Percentiles rank a stretch among this genome's conserved stretches.
These are phyloP conservation scores for Nepenthes alata DNA, from an alignment of 179 eudicot species.

Conservation along the genomic window DNA sequence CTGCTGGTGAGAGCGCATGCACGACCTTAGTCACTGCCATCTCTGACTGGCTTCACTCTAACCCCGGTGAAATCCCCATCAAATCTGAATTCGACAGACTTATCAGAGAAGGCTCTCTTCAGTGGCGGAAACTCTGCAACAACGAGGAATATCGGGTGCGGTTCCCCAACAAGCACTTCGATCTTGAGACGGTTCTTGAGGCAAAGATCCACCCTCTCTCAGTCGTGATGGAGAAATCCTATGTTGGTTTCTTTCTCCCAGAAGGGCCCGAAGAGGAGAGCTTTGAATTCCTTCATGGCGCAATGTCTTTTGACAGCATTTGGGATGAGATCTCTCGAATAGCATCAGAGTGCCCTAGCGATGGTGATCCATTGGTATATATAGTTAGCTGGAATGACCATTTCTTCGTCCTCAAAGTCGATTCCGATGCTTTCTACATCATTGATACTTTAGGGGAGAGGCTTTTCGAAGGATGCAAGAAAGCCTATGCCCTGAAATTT, in stretches of 20 bases:
- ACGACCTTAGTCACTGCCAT: conserved; percentile 61
- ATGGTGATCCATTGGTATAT: conserved; percentile 34
- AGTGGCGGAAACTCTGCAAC: conserved; percentile 65
- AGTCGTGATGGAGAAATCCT: conserved; percentile 56
- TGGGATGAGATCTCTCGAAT: conserved; percentile 57
- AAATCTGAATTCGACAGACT: conserved; percentile 55
- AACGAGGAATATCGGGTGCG: conserved; percentile 33
- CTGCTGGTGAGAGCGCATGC: conserved; percentile 74
- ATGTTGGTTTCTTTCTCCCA: conserved; percentile 72
- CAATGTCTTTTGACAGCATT: conserved; percentile 78
- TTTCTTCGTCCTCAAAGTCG: conserved; percentile 66
- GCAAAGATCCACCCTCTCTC: conserved; percentile 49
- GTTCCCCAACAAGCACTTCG: conserved; percentile 80
- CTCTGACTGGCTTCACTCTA: conserved; percentile 59
- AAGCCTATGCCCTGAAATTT: conserved; percentile 64
- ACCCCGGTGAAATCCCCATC: conserved; percentile 48
- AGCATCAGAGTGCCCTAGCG: conserved; percentile 5
- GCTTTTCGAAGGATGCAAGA: conserved; percentile 63
- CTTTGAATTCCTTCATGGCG: conserved; percentile 52
- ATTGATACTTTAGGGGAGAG: conserved; percentile 82
- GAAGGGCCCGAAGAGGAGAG: conserved; percentile 52
- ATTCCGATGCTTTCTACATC: conserved; percentile 62
- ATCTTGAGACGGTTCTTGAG: conserved; percentile 66
- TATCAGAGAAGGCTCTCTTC: conserved; percentile 51
- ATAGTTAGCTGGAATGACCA: conserved; percentile 88